phyloP scores from a whole-genome alignment of 345 rosid species.

The Alliaria petiolata region DNA sequence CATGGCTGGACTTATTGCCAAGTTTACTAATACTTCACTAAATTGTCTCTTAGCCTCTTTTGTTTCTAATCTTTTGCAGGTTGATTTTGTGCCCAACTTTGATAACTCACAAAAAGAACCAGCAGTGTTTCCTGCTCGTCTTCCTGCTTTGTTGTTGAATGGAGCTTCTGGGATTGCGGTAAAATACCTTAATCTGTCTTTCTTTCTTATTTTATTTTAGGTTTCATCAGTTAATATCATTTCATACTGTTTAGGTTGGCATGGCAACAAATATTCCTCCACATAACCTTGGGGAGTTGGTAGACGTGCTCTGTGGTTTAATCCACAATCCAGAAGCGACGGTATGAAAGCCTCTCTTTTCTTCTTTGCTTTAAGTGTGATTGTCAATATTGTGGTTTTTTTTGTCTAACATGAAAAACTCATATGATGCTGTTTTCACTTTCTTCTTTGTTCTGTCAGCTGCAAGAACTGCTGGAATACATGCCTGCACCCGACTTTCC shows the following conservation, averaged over 20 bases:
- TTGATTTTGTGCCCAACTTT: constrained; percentile 90
- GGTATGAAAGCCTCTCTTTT: constrained; percentile 33
- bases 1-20: neutral
- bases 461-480: constrained; percentile 95
- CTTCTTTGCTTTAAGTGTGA: constrained; percentile 2
- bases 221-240: neutral
- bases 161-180: constrained; percentile 99
- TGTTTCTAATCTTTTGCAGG: constrained; percentile 42
- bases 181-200: constrained; percentile 15
- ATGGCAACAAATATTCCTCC: constrained; percentile 99
- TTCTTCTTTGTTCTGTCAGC: constrained; percentile 41
- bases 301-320: constrained; percentile 87
- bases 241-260: constrained; percentile 62
- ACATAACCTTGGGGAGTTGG: constrained; percentile 95
- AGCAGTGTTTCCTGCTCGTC: constrained; percentile 85
- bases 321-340: constrained; percentile 91
- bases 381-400: neutral
- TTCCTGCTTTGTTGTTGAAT: constrained; percentile 80
- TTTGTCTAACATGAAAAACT: too few relatives aligned
- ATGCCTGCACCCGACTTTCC: constrained; percentile 99
- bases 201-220: neutral
- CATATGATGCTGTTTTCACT: constrained; percentile 12
- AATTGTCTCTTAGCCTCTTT: constrained; percentile 14
- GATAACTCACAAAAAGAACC: constrained; percentile 94
- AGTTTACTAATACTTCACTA: neutral